Conservation (phyloP, 129 eudicot genomes). For the Silybum marianum region DNA sequence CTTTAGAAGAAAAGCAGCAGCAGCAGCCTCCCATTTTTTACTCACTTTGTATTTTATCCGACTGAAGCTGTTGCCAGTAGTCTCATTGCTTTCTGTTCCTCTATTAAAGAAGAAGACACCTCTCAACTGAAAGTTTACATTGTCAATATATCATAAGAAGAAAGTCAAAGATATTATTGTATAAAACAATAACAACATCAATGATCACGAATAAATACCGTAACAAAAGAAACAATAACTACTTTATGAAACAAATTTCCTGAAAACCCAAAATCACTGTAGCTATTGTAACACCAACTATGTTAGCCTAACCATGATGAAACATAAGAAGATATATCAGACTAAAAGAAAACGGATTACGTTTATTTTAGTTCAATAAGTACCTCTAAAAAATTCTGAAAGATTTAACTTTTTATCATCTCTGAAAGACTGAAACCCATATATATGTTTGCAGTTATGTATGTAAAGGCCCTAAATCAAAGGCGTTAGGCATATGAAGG, state of each 20-base stretch:
- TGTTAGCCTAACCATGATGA: neutral
- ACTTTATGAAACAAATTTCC: neutral
- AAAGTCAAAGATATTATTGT: slow-evolving; percentile 3
- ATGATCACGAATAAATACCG: neutral
- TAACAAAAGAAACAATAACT: neutral
- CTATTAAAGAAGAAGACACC: slow-evolving; percentile 31
- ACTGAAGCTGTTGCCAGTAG: slow-evolving; percentile 40
- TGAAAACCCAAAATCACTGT: neutral
- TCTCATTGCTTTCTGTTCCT: slow-evolving; percentile 46
- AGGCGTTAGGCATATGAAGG: neutral
- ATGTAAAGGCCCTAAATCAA: neutral
- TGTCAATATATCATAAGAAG: neutral
- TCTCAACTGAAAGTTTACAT: slow-evolving; percentile 26
- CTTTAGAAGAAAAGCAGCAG: slow-evolving; percentile 72
- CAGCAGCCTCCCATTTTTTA: slow-evolving; percentile 87
- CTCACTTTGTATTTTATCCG: slow-evolving; percentile 36
- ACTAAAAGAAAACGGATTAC: neutral
- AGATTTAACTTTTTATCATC: too few species aligned
- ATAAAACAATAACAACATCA: neutral
- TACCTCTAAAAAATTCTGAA: neutral
- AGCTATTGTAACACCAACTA: neutral
- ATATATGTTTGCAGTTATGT: neutral
- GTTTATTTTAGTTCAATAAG: neutral
- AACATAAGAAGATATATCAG: neutral
- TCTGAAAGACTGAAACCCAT: neutral